These are phyloP conservation scores for Lithohypha guttulata DNA, from an alignment of 2,329 filamentous ascomycete genomes.

Conservation along the genomic window DNA sequence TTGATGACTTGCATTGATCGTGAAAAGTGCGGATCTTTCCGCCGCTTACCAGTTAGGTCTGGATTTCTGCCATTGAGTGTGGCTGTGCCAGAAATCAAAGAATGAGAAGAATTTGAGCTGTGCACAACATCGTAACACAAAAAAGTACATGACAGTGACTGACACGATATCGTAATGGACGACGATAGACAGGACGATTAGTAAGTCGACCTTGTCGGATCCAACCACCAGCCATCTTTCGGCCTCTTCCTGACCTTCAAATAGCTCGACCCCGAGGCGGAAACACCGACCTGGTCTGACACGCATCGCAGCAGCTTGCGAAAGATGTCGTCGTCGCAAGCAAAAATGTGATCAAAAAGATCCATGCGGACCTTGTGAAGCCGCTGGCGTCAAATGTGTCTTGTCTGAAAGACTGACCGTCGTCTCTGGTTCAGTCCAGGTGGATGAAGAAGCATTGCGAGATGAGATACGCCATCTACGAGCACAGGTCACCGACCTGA, in stretches of 20 bases:
- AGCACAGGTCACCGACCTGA: conserved; percentile 6
- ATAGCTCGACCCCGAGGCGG: conserved; percentile 1
- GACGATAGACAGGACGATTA: not conserved
- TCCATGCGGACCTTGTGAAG: conserved; percentile 7
- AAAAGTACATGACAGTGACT: too few species aligned
- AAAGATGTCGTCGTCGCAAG: conserved; percentile 6
- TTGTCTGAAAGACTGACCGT: conserved; percentile 8
- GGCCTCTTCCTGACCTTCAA: conserved; percentile 1
- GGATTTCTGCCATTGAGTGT: too few species aligned
- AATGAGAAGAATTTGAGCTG: too few species aligned
- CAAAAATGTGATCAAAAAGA: conserved; percentile 8
- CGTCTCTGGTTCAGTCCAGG: not conserved
- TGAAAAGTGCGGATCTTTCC: too few species aligned
- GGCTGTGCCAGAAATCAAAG: too few species aligned
- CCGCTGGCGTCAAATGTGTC: conserved; percentile 5
- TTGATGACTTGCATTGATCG: too few species aligned
- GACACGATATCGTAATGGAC: not conserved
- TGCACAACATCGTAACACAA: too few species aligned
- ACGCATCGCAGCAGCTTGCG: conserved; percentile 8
- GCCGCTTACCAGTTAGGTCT: too few species aligned
- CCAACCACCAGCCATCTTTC: too few species aligned
- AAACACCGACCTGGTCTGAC: conserved; percentile 8
- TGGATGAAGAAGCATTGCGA: conserved; percentile 2
- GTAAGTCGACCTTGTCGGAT: conserved; percentile 9
- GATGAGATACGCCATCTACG: conserved; percentile 8